Evolutionary conservation across 768 basidiomycete species (phyloP), one percentile per base, ranked within the genome.

Genomic region (Phanerodontia chrysosporium): DNA sequence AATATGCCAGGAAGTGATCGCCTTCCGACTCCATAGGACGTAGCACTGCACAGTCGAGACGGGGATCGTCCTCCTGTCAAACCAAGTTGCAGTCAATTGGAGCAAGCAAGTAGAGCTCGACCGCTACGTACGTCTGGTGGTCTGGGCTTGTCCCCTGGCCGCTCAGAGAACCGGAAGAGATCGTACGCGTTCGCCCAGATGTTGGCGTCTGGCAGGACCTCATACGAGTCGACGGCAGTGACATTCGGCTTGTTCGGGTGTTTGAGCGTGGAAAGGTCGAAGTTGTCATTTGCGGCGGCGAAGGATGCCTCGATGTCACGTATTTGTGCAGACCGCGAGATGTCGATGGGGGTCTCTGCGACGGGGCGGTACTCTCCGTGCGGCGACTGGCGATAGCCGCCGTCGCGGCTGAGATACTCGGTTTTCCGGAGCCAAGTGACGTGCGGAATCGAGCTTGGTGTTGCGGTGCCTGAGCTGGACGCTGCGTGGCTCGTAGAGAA

Each of bases 361-460:
- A 75, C 65, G 48, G 78, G 80, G 76, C 83, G 87, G 62, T 78
- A 70, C 70, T 91, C 90, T 42, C 81, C 78, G 27, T 68, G 18
- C 58, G 66, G 71, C 25, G 63, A 74, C 58, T 61, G 71, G 67
- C 70, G 84, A 69, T 62, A 79, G 65, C 56, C 80, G 71, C 74
- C 84, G 75, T 81, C 79, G 64, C 89, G 74, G 59, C 84, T 87
- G 56, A 95, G 81, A 66, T 97, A 95, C 66, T 95, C 94, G 0
- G 95, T 96, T 70, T 90, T 93, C 54, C 95, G 81, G 54, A 98
- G 77, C 95, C 95, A 98, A 1, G 92, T 80, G 12, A 97, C 95
- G 58, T 92, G 80, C 7, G 75, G 79, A 53, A 70, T 52, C 12
- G 65, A 28, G 9, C 71, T 65, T 49, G 84, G 80, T 51, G 80